Conservation (phyloP, 2,329 filamentous ascomycete genomes). For the Trichoderma koningii region DNA sequence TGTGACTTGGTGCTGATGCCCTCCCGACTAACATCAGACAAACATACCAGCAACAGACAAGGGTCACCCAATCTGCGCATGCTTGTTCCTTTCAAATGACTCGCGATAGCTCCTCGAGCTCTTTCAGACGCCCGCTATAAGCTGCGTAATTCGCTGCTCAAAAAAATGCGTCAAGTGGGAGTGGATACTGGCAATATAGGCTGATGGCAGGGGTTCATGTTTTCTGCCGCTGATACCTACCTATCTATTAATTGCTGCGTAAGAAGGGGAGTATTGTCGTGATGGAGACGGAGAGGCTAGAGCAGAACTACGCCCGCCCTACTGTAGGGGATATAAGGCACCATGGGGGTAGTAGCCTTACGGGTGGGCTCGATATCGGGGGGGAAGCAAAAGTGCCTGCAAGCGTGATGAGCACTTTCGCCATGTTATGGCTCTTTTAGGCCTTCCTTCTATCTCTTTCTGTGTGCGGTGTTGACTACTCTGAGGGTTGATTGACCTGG, state of each 20-base stretch:
- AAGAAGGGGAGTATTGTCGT: background rate
- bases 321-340: background rate
- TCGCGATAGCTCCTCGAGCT: no score
- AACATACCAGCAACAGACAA: background rate
- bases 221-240: background rate
- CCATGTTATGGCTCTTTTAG: no score
- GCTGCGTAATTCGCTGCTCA: no score
- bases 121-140: no score
- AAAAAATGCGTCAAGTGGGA: no score
- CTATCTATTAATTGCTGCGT: background rate
- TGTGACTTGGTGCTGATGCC: background rate
- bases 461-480: no score
- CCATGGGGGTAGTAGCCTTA: slow-evolving; percentile 6
- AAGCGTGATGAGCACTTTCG: no score
- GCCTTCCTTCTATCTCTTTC: no score
- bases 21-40: background rate
- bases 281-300: background rate
- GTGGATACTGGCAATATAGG: no score
- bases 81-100: no score
- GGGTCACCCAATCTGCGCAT: background rate
- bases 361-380: background rate
- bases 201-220: no score
- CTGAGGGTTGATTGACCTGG: no score
- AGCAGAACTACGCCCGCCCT: slow-evolving; percentile 15
- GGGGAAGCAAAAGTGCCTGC: background rate